Evolutionary conservation across 306 rosid genomes (phyloP), one percentile per base, ranked within the genome.

Genomic region (Vicia sativa): DNA sequence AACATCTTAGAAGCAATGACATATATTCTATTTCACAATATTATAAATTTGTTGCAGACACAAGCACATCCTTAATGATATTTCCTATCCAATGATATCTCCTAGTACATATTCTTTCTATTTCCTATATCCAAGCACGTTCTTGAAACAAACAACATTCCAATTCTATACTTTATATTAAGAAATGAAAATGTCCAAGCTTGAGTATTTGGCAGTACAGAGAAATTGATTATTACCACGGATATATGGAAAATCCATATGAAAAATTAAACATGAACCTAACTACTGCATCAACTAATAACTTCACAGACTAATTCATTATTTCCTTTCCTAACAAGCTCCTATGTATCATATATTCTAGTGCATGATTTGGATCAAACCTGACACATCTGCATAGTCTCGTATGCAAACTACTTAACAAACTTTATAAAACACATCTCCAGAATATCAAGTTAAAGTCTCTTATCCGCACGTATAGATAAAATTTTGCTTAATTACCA

Each of bases 221-320:
- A 65, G 25, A 53, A 66, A 68, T 35, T 49, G 68, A 73, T 81
- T 77, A 81, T 81, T 65, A 44, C 69, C 43, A 42, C 19, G 73
- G n/a, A 72, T 57, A 67, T 28, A n/a, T n/a, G n/a, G n/a, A n/a
- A n/a, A n/a, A n/a, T n/a, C n/a, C n/a, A n/a, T n/a, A 39, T 52
- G 77, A 29, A 77, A 58, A 55, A 41, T 81, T 73, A 59, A 77
- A 65, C 74, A 73, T 29, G 6, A 44, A 12, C 50, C 50, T 41
- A 41, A 43, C 46, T 43, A 12, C 13, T 15, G 2, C 15, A 43
- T 43, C 13, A 43, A 43, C 48, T 4, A 43, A 43, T 43, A 43
- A 12, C 48, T 45, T 15, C 21, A 6, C 52, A n/a, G 7, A 19
- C 28, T 10, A 50, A 50, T 12, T 50, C 28, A 5, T 50, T 18